Percentiles rank a stretch among this genome's conserved stretches.
These are phyloP conservation scores for Mycena vitilis DNA, from an alignment of 768 basidiomycete species.

Conservation along the genomic window DNA sequence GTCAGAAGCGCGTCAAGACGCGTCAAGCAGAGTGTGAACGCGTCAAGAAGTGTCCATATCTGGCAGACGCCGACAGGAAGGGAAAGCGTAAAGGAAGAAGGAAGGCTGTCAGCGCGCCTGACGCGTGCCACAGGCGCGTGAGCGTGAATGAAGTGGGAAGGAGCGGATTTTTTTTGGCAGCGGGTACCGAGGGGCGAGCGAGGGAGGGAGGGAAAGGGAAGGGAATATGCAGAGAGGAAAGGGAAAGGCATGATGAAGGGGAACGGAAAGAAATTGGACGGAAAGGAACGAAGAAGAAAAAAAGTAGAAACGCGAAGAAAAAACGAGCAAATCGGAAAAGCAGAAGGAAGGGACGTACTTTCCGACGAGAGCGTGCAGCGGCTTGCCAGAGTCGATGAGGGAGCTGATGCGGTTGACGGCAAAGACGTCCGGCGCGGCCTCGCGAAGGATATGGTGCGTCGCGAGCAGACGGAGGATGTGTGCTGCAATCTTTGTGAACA, in stretches of 20 bases:
- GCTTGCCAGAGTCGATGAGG: slow-evolving; percentile 75
- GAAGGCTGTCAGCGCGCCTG: neutral
- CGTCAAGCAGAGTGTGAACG: too few species aligned
- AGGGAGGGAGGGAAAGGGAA: neutral
- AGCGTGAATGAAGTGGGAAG: too few species aligned
- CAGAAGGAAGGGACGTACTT: slow-evolving; percentile 2
- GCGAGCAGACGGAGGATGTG: slow-evolving; percentile 82
- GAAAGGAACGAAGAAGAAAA: neutral
- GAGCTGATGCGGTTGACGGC: slow-evolving; percentile 78
- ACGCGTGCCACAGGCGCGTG: slow-evolving; percentile 9
- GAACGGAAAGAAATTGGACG: neutral
- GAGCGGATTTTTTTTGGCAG: too few species aligned
- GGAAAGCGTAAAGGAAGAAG: slow-evolving; percentile 5
- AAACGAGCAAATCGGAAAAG: neutral
- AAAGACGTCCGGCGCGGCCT: slow-evolving; percentile 78
- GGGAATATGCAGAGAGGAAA: neutral
- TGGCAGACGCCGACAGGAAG: slow-evolving; percentile 10
- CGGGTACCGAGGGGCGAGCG: too few species aligned
- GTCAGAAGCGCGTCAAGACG: slow-evolving; percentile 1
- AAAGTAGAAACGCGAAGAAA: neutral
- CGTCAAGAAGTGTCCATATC: slow-evolving; percentile 2
- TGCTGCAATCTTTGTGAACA: slow-evolving; percentile 50
- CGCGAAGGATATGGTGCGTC: slow-evolving; percentile 80
- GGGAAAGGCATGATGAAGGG: neutral
- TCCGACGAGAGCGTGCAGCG: slow-evolving; percentile 53